Evolutionary conservation across 2,329 filamentous ascomycete species (phyloP).

Genomic region (Aspergillus caelatus): DNA sequence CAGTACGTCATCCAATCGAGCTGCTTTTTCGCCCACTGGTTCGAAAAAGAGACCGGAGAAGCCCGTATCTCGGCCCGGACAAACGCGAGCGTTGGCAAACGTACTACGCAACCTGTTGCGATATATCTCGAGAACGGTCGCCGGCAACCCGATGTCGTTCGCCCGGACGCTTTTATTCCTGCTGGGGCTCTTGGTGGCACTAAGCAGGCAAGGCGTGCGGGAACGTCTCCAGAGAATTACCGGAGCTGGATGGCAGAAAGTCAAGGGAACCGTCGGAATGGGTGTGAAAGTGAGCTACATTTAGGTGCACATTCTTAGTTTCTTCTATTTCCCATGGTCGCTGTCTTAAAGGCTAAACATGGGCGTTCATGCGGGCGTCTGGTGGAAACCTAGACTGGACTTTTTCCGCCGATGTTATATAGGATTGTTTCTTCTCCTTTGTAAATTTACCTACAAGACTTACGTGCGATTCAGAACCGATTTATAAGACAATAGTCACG

Average conservation of each 20-base stretch:
- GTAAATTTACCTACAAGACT: conserved; percentile 5
- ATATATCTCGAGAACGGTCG: conserved; percentile 55
- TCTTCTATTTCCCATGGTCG: conserved; percentile 15
- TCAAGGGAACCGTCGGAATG: conserved; percentile 87
- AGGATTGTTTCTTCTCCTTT: conserved; percentile 6
- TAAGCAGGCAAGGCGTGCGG: conserved; percentile 74
- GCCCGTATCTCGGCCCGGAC: conserved; percentile 34
- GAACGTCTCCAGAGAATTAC: conserved; percentile 72
- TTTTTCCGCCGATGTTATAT: conserved; percentile 9
- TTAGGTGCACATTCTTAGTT: conserved; percentile 42
- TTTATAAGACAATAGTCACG: not conserved
- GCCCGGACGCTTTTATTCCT: conserved; percentile 74
- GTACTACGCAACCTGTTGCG: conserved; percentile 54
- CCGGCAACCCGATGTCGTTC: conserved; percentile 58
- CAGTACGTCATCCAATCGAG: conserved; percentile 31
- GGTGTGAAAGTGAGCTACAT: conserved; percentile 98
- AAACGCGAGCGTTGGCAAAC: conserved; percentile 48
- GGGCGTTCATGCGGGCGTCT: not conserved
- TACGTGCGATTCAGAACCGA: not conserved
- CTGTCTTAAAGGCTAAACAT: not conserved
- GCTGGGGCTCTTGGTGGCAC: conserved; percentile 72
- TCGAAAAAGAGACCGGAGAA: conserved; percentile 46
- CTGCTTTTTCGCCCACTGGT: conserved; percentile 34
- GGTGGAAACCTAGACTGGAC: not conserved
- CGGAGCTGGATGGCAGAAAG: conserved; percentile 74